A percentile compares a stretch with the other conserved stretches of the same genome.
phyloP scores from a whole-genome alignment of 371 early-diverging fungal genomes.

The Syncephalastrum sp. region DNA sequence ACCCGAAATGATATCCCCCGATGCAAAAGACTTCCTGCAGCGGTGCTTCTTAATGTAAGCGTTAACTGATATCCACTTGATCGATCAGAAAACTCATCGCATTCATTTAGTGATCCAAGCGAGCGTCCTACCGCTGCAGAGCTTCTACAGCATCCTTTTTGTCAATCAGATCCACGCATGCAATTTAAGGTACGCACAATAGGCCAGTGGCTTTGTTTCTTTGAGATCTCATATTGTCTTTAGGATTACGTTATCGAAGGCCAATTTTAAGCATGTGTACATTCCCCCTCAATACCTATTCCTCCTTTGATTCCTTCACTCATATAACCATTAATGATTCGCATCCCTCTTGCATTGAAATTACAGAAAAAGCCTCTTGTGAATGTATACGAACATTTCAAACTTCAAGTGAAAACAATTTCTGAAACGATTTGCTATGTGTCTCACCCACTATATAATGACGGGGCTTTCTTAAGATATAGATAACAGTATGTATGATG shows the following conservation, averaged over 20 bases:
- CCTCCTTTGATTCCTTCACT: neutral
- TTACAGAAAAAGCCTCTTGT: slow-evolving; percentile 10
- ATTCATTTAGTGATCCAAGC: slow-evolving; percentile 53
- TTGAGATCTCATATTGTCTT: neutral
- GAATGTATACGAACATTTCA: slow-evolving; percentile 53
- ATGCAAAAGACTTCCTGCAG: slow-evolving; percentile 63
- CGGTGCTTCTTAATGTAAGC: slow-evolving; percentile 67
- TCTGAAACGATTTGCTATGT: slow-evolving; percentile 22
- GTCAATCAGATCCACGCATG: slow-evolving; percentile 41
- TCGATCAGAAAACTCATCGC: slow-evolving; percentile 4
- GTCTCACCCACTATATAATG: too few species aligned
- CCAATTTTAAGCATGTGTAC: slow-evolving; percentile 19
- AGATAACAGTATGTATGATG: slow-evolving; percentile 27
- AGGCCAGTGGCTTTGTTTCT: neutral
- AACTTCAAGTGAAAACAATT: slow-evolving; percentile 55
- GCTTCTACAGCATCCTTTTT: slow-evolving; percentile 53
- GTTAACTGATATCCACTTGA: neutral
- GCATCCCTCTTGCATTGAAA: slow-evolving; percentile 2
- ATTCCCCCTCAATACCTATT: neutral
- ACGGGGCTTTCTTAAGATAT: neutral
- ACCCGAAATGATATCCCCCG: slow-evolving; percentile 63
- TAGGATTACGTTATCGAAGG: slow-evolving; percentile 32
- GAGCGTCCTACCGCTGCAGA: slow-evolving; percentile 66
- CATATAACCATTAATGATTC: neutral
- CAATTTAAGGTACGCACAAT: slow-evolving; percentile 40